phyloP scores from a whole-genome alignment of 257 asterid species.

The Dorcoceras hygrometricum region DNA sequence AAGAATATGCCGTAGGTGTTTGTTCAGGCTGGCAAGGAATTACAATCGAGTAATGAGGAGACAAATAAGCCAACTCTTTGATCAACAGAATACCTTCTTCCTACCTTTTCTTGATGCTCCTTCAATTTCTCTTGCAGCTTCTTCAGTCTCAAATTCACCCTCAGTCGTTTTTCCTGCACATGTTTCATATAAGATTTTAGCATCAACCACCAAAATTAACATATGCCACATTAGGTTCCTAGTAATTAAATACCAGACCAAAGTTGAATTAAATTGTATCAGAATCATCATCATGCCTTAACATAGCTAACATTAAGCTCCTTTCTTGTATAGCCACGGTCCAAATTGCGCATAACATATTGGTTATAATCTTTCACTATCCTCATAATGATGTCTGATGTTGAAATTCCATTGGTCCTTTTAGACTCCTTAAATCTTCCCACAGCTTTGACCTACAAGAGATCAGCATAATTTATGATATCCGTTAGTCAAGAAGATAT shows the following conservation, averaged over 20 bases:
- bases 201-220: neutral
- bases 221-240: neutral
- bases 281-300: slow-evolving; percentile 33
- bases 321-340: slow-evolving; percentile 65
- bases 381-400: slow-evolving; percentile 65
- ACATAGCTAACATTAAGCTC: slow-evolving; percentile 67
- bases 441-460: slow-evolving; percentile 48
- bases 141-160: slow-evolving; percentile 51
- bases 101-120: slow-evolving; percentile 67
- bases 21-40: too few species aligned
- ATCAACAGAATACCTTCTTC: slow-evolving; percentile 40
- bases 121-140: slow-evolving; percentile 59
- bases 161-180: slow-evolving; percentile 51
- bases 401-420: slow-evolving; percentile 60
- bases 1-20: neutral
- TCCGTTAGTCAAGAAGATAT: neutral
- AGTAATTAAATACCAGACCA: slow-evolving; percentile 22
- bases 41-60: neutral
- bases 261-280: neutral
- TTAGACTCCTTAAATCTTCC: slow-evolving; percentile 65
- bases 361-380: slow-evolving; percentile 64
- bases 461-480: slow-evolving; percentile 1
- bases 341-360: slow-evolving; percentile 73
- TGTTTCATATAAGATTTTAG: neutral
- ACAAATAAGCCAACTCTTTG: neutral